Evolutionary conservation across 2,329 filamentous ascomycete species (phyloP), one percentile per base, ranked within the genome.

Genomic region (Aspergillus jensenii): DNA sequence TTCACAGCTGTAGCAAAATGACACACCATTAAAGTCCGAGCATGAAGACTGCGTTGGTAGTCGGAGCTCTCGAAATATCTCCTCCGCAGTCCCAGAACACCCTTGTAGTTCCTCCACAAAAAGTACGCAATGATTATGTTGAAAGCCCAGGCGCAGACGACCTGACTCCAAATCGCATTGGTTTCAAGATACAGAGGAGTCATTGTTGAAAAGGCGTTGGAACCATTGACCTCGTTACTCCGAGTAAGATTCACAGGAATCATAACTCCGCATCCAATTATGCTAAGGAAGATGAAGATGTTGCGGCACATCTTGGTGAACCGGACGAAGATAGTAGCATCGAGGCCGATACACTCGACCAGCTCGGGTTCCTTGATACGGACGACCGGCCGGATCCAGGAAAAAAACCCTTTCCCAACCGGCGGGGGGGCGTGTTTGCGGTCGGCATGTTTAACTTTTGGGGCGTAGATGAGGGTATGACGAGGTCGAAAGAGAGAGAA

Each of bases 401-500:
- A 88, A 71, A 96, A 92, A 9, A 93, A 79, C n/a, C 90, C 89
- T 70, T 89, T 96, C 56, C 90, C 90, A 67, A 98, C 83, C 1
- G 90, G 87, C 12, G 95, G 95, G 17, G 93, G 95, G 9, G 90
- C 86, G 78, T 96, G 92, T 75, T 89, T 91, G 65, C 91, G 87
- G 73, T 98, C 93, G 71, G 91, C 90, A 80, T 97, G 89, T 73
- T 96, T 96, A 49, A 96, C 82, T 73, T 96, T 93, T 41, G 95
- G 95, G 3, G 95, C 93, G 77, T 99, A 99, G 48, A 99, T 91
- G 66, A 93, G 85, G 56, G 88, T 89, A 75, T 98, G 93, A 75
- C 93, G 92, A 5, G 95, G 95, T 60, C 95, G 90, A 55, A 98
- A 81, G 67, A 97, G 80, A 62, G 91, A 96, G 82, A 98, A 99